Evolutionary conservation across 2,329 filamentous ascomycete genomes (phyloP).

Genomic region (Ilyonectria destructans): DNA sequence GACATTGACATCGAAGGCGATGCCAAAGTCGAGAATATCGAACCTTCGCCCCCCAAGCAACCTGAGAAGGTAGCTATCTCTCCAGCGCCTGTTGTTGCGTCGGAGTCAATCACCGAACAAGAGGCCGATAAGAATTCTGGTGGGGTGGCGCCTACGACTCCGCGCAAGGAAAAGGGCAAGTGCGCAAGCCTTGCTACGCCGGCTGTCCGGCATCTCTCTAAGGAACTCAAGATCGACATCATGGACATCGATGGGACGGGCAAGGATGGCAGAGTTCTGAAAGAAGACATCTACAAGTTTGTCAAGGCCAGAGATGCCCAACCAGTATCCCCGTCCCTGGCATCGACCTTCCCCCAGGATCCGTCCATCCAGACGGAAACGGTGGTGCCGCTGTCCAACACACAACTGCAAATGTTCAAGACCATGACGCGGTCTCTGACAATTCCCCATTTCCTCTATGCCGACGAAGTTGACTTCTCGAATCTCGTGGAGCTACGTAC

Average conservation of each 20-base stretch:
- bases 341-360: conserved; percentile 39
- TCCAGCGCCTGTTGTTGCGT: conserved; percentile 40
- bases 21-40: conserved; percentile 64
- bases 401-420: conserved; percentile 97
- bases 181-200: conserved; percentile 88
- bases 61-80: conserved; percentile 49
- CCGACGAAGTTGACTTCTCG: conserved; percentile 89
- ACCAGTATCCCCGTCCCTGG: conserved; percentile 45
- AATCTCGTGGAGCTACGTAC: conserved; percentile 80
- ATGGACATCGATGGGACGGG: conserved; percentile 86
- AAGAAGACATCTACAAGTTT: conserved; percentile 90
- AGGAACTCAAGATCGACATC: conserved; percentile 85
- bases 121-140: conserved; percentile 21
- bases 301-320: conserved; percentile 68
- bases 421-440: conserved; percentile 92
- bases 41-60: conserved; percentile 55
- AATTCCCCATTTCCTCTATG: conserved; percentile 97
- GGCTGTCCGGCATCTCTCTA: conserved; percentile 90
- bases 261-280: conserved; percentile 90
- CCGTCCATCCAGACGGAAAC: conserved; percentile 76
- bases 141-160: conserved; percentile 18
- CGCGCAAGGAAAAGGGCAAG: conserved; percentile 68
- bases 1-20: conserved; percentile 94
- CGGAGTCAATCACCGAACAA: conserved; percentile 36
- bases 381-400: conserved; percentile 78